These are phyloP conservation scores for Carex pumila DNA, from an alignment of 176 grass and related monocot genomes.

Conservation along the genomic window DNA sequence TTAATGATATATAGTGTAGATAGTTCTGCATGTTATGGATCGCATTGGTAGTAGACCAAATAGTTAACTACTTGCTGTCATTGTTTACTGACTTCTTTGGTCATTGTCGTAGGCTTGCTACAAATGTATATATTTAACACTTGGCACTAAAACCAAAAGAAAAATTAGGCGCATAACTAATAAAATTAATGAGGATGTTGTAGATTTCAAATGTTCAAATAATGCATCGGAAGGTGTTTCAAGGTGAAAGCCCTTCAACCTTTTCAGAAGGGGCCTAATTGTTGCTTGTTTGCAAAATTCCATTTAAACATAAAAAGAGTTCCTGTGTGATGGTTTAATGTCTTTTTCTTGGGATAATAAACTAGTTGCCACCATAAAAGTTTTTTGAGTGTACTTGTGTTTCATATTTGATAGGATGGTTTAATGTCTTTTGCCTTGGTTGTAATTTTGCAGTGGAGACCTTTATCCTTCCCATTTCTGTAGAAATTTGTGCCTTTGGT, in stretches of 20 bases:
- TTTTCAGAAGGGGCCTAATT: not conserved
- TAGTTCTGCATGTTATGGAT: not conserved
- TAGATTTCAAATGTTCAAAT: not conserved
- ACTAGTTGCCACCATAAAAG: not conserved
- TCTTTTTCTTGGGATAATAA: not conserved
- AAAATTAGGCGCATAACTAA: not conserved
- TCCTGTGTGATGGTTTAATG: not conserved
- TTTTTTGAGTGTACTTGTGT: not conserved
- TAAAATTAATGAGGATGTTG: not conserved
- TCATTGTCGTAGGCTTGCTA: not conserved
- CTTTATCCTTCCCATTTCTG: not conserved
- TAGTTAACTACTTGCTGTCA: too few relatives aligned
- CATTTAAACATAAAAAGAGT: not conserved
- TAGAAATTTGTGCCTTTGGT: not conserved
- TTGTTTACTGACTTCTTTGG: not conserved
- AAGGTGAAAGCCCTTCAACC: not conserved
- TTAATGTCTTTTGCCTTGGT: not conserved
- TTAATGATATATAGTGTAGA: not conserved
- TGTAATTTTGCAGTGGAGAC: not conserved
- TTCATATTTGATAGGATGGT: not conserved
- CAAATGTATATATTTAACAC: not conserved
- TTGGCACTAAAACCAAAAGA: not conserved
- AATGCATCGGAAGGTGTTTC: not conserved
- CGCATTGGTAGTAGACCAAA: not conserved
- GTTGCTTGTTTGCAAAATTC: conserved; percentile 3